Conservation (phyloP, 1,284 basidiomycete genomes). For the Cryptococcus floricola region DNA sequence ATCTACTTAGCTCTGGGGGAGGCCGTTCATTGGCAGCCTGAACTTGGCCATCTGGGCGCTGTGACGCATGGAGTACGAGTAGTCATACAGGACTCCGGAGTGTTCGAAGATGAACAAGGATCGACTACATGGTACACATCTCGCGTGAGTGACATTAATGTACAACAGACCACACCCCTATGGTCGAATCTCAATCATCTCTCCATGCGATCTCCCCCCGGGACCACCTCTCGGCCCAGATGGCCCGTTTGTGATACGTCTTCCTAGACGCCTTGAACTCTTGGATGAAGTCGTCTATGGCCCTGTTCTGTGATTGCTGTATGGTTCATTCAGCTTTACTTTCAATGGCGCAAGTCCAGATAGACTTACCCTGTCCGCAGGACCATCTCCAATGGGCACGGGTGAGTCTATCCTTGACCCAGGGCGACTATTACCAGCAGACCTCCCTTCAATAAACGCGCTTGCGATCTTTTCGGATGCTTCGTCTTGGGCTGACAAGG, state of each 20-base stretch:
- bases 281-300: conserved; percentile 76
- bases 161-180: background rate
- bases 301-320: conserved; percentile 29
- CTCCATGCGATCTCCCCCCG: conserved; percentile 77
- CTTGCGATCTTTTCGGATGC: conserved; percentile 74
- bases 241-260: conserved; percentile 79
- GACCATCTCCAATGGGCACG: conserved; percentile 16
- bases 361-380: background rate
- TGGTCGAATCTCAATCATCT: conserved; percentile 51
- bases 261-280: conserved; percentile 82
- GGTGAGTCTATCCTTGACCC: conserved; percentile 47
- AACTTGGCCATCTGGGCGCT: no score
- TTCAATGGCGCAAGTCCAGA: background rate
- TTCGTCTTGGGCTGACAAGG: conserved; percentile 82
- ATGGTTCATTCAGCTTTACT: conserved; percentile 4
- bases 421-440: conserved; percentile 25
- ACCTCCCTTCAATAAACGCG: conserved; percentile 65
- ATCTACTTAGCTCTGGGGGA: no score
- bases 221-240: conserved; percentile 82
- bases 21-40: no score
- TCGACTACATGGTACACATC: background rate
- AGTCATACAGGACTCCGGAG: no score
- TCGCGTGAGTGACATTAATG: background rate
- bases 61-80: no score
- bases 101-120: no score